These are phyloP conservation scores for Saccharomycopsis fermentans DNA, from an alignment of 805 yeast genomes.

Conservation along the genomic window DNA sequence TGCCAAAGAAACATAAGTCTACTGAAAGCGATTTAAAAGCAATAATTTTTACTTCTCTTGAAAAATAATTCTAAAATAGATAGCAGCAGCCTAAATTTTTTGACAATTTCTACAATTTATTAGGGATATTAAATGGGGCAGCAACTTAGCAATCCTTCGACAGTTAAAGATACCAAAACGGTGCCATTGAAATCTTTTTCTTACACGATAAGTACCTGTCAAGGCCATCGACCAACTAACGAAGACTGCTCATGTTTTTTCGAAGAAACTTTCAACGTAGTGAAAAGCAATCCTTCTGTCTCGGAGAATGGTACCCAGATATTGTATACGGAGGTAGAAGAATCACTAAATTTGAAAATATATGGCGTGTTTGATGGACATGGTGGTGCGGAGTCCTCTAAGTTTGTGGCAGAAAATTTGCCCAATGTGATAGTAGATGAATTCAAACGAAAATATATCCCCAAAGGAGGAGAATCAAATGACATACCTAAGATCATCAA, in stretches of 20 bases:
- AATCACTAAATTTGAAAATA: constrained; percentile 26
- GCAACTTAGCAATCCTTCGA: not conserved
- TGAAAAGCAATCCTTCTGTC: not conserved
- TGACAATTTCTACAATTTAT: not conserved
- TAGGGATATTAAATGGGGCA: not conserved
- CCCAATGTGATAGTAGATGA: constrained; percentile 28
- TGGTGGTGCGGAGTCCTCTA: constrained; percentile 60
- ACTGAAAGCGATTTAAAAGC: too few relatives aligned
- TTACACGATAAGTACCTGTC: not conserved
- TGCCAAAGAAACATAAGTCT: too few relatives aligned
- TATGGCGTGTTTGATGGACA: constrained; percentile 80
- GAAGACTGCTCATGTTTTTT: not conserved
- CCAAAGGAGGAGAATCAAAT: constrained; percentile 7
- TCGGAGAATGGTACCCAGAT: not conserved
- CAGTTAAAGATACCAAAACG: not conserved
- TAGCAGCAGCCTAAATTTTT: constrained; percentile 9
- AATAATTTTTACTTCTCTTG: too few relatives aligned
- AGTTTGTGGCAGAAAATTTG: constrained; percentile 37
- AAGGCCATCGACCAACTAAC: not conserved
- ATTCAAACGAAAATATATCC: constrained; percentile 13
- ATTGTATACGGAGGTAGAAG: constrained; percentile 18
- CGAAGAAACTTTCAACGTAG: not conserved
- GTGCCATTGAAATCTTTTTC: not conserved
- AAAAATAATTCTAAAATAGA: too few relatives aligned
- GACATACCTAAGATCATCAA: constrained; percentile 24